Evolutionary conservation across 2,329 filamentous ascomycete genomes (phyloP), one percentile per base, ranked within the genome.

Genomic region (Amylocarpus encephaloides): DNA sequence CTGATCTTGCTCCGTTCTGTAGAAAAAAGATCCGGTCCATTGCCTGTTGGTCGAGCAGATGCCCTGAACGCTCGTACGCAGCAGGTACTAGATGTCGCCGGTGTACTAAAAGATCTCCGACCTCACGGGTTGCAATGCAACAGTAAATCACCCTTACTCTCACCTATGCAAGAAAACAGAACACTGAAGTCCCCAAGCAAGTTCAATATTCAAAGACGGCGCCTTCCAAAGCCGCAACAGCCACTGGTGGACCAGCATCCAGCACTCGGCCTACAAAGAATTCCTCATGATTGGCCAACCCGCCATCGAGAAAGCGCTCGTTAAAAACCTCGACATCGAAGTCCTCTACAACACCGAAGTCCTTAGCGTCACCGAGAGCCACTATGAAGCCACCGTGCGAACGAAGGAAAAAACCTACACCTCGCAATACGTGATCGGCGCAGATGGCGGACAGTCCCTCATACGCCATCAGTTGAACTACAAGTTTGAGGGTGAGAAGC

Each of bases 201-300:
- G 72, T 49, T 74, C 73, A 4, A 75, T 71, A 0, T 76, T 73
- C 47, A 67, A 67, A 3, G 62, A 71, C 7, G 73, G 73, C 0
- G 62, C 67, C n/a, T 75, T 75, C 62, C 71, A 68, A 42, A 73
- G 72, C 22, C 67, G 71, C 1, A 73, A 75, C 46, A 74, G 67
- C 53, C 61, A 70, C 15, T 76, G 73, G 73, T 44, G 42, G 42
- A 18, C 13, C 13, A 34, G 12, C 13, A 75, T 73, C 73, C 69
- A 70, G 9, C 67, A 75, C 54, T 67, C 67, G 3, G 59, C 70
- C 18, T 72, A 73, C 58, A 73, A 69, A 53, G 74, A 74, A 54
- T 75, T 76, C 18, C 65, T 76, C 40, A 75, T 76, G 73, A 70
- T 76, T 45, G 73, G 73, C 5, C 73, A 76, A 53, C 70, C 73